A percentile compares a stretch with the other conserved stretches of the same genome.
Evolutionary conservation across 139 green algal species (phyloP).

Genomic region (Chlamydomonas schloesseri): DNA sequence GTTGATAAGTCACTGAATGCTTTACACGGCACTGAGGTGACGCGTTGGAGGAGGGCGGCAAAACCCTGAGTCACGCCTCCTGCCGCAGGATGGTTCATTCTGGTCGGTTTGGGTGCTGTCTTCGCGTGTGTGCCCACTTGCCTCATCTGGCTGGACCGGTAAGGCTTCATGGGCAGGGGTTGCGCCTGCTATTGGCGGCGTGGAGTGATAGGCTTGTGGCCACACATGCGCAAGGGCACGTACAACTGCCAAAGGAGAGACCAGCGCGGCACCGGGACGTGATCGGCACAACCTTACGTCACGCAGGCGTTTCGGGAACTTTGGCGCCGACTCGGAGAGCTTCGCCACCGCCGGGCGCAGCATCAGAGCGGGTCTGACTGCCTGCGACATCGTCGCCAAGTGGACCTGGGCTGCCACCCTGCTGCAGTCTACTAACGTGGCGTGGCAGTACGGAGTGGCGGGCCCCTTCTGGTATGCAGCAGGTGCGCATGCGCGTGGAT

Average conservation of each 20-base stretch:
- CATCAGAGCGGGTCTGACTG: conserved; percentile 79
- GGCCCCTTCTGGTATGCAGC: conserved; percentile 91
- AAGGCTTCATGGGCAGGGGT: background rate
- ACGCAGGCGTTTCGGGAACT: conserved; percentile 4
- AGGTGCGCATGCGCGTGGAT: background rate
- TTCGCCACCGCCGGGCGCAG: conserved; percentile 73
- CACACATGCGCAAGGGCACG: no score
- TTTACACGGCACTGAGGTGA: no score
- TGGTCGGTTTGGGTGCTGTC: conserved; percentile 40
- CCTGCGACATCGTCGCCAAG: conserved; percentile 77
- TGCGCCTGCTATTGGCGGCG: no score
- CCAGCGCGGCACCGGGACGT: no score
- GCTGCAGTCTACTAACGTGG: conserved; percentile 58
- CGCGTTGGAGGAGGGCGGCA: no score
- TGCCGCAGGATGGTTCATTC: conserved; percentile 48
- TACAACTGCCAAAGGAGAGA: no score
- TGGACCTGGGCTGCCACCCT: conserved; percentile 67
- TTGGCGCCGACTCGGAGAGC: conserved; percentile 20
- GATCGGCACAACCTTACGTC: no score
- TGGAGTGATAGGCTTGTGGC: no score
- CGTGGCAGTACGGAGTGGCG: conserved; percentile 61
- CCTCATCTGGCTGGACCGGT: conserved; percentile 52
- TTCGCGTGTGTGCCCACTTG: conserved; percentile 37
- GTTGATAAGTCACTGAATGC: no score
- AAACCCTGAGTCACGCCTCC: no score